phyloP scores from a whole-genome alignment of 192 early-diverging fungal species.

The Backusella liffmaniae region DNA sequence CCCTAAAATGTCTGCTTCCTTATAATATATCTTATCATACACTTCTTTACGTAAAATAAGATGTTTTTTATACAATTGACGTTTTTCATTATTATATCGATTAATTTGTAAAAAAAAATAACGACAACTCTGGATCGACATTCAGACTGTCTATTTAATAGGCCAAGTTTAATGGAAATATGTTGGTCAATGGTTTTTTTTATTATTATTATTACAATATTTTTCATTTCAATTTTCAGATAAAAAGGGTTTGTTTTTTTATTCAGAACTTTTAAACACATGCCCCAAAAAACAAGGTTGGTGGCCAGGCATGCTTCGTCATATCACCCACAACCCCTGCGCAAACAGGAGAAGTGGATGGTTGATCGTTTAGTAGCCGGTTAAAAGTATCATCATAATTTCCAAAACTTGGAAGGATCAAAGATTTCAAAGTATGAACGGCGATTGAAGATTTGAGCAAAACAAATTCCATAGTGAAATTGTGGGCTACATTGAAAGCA shows the following conservation, averaged over 20 bases:
- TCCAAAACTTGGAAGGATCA: slow-evolving; percentile 25
- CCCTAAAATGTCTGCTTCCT: too few species aligned
- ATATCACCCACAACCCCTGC: not conserved
- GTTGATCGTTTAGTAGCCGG: slow-evolving; percentile 2
- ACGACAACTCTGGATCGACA: too few species aligned
- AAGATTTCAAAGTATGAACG: not conserved
- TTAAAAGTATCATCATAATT: slow-evolving; percentile 19
- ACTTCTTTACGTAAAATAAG: too few species aligned
- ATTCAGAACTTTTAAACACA: slow-evolving; percentile 16
- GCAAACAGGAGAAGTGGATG: not conserved
- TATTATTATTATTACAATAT: too few species aligned
- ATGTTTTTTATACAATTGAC: too few species aligned
- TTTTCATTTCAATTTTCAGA: too few species aligned
- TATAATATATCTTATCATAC: too few species aligned
- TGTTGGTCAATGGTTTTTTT: too few species aligned
- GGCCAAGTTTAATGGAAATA: too few species aligned
- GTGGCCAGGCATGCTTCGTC: slow-evolving; percentile 21
- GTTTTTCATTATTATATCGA: too few species aligned
- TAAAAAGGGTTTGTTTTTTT: not conserved
- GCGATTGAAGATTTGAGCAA: not conserved
- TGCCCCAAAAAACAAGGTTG: slow-evolving; percentile 14
- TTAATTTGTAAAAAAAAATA: too few species aligned
- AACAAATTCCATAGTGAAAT: not conserved
- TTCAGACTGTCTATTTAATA: too few species aligned
- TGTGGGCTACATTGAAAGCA: not conserved